Base-by-base conservation (phyloP, 805 yeast genomes). In the Wickerhamiella parazyma region DNA sequence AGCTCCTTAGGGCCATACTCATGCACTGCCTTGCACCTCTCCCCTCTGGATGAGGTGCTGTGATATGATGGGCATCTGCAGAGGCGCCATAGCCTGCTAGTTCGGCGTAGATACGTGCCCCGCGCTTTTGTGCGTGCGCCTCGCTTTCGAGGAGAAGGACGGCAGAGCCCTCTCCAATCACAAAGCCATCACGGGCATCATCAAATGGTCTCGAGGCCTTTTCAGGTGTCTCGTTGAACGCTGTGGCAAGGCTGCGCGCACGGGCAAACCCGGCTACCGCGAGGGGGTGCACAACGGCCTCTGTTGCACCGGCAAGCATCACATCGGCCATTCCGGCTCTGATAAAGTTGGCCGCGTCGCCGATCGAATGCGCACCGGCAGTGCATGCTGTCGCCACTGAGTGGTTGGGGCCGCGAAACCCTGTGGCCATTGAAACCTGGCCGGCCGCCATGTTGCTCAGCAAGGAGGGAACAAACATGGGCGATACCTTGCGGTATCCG, bases 401-500 rank as follows among this genome's bases (percentile, higher is more conserved):
- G 56, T 87, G 95, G 35, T 82, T 74, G 1, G 95, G 94, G 0
- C 98, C 99, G 52, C 72, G 66, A 33, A 86, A 64, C 1, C 81
- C 80, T 53, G 76, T 74, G 49, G 74, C 70, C 45, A 91, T 87
- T 6, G 95, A 80, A 6, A 91, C 74, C 48, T 85, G 77, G 2
- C 97, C 96, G 0, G 87, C 85, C 0, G 95, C 95, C 97, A 91
- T 91, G 58, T 91, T 91, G 31, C 82, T 73, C 33, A 91, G 66
- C 38, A 89, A 62, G 51, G 73, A 76, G 0, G 98, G 97, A 5
- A 91, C 76, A 58, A 89, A 81, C 45, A 86, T 59, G 1, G 98
- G 98, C 39, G 84, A 81, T 2, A 86, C 76, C 49, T 75, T 76
- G 46, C 78, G 72, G 57, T 79, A 80, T 0, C 81, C 80, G 14